phyloP scores from a whole-genome alignment of 2,329 filamentous ascomycete genomes.

The Fusarium sacchari region DNA sequence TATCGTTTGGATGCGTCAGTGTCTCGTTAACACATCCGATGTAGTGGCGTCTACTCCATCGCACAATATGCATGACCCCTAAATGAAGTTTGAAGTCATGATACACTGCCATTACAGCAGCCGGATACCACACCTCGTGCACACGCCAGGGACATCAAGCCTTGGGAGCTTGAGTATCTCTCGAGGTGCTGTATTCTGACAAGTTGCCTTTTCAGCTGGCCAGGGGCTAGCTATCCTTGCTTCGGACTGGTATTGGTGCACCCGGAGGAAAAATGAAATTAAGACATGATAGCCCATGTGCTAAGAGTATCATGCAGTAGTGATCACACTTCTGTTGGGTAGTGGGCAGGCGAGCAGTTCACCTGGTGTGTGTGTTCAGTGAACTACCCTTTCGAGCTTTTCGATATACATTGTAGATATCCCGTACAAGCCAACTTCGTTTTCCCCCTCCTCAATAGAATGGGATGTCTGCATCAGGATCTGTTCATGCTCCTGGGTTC shows the following conservation, averaged over 20 bases:
- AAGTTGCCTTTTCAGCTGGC: slow-evolving; percentile 23
- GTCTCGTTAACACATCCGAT: background rate
- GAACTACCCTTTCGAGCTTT: background rate
- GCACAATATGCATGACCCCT: background rate
- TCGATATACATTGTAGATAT: background rate
- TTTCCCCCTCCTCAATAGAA: background rate
- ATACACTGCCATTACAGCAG: slow-evolving; percentile 3
- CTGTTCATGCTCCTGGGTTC: background rate
- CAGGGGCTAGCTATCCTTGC: slow-evolving; percentile 25
- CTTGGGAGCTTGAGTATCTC: background rate
- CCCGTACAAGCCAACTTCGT: background rate
- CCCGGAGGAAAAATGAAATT: slow-evolving; percentile 3
- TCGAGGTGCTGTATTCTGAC: background rate
- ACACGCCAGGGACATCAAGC: background rate
- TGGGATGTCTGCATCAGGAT: background rate
- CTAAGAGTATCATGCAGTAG: slow-evolving; percentile 25
- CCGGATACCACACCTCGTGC: background rate
- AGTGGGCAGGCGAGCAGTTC: background rate
- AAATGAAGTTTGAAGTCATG: background rate
- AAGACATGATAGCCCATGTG: slow-evolving; percentile 7
- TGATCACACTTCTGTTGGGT: slow-evolving; percentile 3
- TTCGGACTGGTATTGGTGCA: slow-evolving; percentile 25
- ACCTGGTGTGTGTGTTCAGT: background rate
- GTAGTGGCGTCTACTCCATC: background rate
- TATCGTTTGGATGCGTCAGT: background rate